phyloP scores from a whole-genome alignment of 1,139 yeast genomes.

The Blastobotrys niveus region DNA sequence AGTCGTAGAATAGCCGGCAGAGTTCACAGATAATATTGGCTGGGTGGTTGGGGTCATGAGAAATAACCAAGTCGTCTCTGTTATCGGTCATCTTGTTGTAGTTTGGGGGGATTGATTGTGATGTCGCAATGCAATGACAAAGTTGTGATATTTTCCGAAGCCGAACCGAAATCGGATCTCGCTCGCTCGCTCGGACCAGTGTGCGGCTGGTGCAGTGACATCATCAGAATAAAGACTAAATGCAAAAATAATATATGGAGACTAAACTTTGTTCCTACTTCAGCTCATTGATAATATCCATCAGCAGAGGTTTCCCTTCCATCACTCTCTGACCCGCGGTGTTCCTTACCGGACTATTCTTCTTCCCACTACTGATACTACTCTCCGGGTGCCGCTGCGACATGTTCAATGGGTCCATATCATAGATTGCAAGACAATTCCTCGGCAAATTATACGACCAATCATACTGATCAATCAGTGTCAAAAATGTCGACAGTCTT shows the following conservation, averaged over 20 bases:
- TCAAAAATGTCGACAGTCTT: slow-evolving; percentile 58
- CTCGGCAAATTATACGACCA: slow-evolving; percentile 62
- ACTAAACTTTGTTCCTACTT: too few relatives aligned
- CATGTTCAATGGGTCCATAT: slow-evolving; percentile 9
- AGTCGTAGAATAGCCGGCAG: slow-evolving; percentile 68
- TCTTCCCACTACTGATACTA: too few relatives aligned
- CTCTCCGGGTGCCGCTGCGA: too few relatives aligned
- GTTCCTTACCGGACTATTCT: background rate
- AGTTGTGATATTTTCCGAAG: too few relatives aligned
- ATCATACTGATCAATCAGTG: slow-evolving; percentile 48
- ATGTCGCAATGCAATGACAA: too few relatives aligned
- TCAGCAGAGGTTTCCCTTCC: background rate
- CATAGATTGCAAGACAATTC: slow-evolving; percentile 40
- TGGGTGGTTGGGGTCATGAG: slow-evolving; percentile 63
- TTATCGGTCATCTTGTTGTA: too few relatives aligned
- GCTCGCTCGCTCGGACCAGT: too few relatives aligned
- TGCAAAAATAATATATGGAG: too few relatives aligned
- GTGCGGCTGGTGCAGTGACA: too few relatives aligned
- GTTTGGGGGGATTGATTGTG: too few relatives aligned
- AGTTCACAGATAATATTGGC: slow-evolving; percentile 81
- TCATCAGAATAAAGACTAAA: too few relatives aligned
- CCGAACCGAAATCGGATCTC: too few relatives aligned
- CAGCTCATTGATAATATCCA: slow-evolving; percentile 12
- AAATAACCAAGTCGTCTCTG: slow-evolving; percentile 39
- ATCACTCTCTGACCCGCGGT: slow-evolving; percentile 6